Evolutionary conservation across 805 yeast species (phyloP).

Genomic region (Schwanniomyces yamadae): DNA sequence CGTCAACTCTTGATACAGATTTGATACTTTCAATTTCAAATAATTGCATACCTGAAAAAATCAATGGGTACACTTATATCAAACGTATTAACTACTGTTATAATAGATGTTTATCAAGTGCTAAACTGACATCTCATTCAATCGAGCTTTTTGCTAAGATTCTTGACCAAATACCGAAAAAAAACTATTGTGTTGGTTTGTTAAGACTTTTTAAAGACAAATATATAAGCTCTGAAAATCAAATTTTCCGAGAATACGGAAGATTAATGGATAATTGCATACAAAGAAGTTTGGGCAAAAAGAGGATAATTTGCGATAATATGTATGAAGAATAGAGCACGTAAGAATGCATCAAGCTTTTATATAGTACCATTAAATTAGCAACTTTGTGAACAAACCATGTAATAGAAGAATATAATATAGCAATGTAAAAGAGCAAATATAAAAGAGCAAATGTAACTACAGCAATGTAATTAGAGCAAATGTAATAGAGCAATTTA

Average conservation of each 20-base stretch:
- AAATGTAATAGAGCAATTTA: too few species aligned
- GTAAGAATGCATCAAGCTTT: too few species aligned
- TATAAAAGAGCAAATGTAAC: too few species aligned
- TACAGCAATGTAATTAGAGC: too few species aligned
- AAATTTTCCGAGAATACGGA: conserved; percentile 54
- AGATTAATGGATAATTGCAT: conserved; percentile 52
- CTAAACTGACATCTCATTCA: conserved; percentile 1
- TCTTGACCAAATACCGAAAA: conserved; percentile 39
- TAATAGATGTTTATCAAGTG: conserved; percentile 3
- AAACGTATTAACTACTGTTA: conserved; percentile 44
- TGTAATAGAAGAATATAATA: too few species aligned
- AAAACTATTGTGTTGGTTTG: conserved; percentile 54
- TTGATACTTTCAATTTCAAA: background rate
- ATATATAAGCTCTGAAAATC: conserved; percentile 45
- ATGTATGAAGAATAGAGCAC: conserved; percentile 13
- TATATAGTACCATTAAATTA: too few species aligned
- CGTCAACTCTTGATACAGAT: background rate
- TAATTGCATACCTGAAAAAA: conserved; percentile 12
- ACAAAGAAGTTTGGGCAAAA: conserved; percentile 50
- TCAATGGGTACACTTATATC: conserved; percentile 49
- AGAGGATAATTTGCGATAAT: conserved; percentile 10
- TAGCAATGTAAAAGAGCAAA: too few species aligned
- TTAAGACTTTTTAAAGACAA: conserved; percentile 40
- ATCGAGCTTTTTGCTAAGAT: conserved; percentile 31
- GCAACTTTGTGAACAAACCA: too few species aligned